Base-by-base conservation (phyloP, 2,329 filamentous ascomycete species). In the Calonectria crousiana region DNA sequence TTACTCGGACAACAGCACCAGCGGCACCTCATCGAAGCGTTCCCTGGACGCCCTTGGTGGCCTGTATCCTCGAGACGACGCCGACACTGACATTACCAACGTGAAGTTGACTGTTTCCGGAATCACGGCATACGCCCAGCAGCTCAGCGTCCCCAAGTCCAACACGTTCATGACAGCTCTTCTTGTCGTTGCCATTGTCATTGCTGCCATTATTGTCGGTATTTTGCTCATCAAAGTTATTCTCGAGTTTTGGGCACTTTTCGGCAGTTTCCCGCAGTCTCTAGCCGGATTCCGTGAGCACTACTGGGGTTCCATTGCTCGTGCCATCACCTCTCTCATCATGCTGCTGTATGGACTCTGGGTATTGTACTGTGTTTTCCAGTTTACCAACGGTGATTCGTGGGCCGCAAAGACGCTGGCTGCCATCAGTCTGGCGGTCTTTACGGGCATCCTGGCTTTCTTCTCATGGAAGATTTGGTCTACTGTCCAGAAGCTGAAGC, bases 111-210 rank as follows among this genome's bases (percentile, higher is more conserved):
- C 88, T 4, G 94, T 98, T 41, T 89, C 91, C 62, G 95, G 95
- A 67, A 94, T 98, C 80, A 90, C 96, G 83, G 94, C 91, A 36
- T 98, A 94, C 81, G 93, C 93, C n/a, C 92, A 98, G 82, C 89
- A 96, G 83, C 90, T 98, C 72, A 92, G 91, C 53, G 95, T 98
- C 68, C 97, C 97, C 23, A 91, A 94, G 78, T 92, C 94, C 64
- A 98, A 98, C 86, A 95, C 95, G 2, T 98, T 98, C 87, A 98
- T 99, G 96, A 98, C 95, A 0, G 93, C 98, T 6, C 90, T 98
- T 1, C 88, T 98, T 67, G 88, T 98, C 74, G 96, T 98, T 74
- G 95, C 95, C 75, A 97, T 98, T 77, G 89, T 97, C 67, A 91
- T 98, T 76, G 96, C 92, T 5, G 91, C 91, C 41, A 96, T 98